phyloP scores from a whole-genome alignment of 176 grass and related monocot genomes.

The Guadua angustifolia region DNA sequence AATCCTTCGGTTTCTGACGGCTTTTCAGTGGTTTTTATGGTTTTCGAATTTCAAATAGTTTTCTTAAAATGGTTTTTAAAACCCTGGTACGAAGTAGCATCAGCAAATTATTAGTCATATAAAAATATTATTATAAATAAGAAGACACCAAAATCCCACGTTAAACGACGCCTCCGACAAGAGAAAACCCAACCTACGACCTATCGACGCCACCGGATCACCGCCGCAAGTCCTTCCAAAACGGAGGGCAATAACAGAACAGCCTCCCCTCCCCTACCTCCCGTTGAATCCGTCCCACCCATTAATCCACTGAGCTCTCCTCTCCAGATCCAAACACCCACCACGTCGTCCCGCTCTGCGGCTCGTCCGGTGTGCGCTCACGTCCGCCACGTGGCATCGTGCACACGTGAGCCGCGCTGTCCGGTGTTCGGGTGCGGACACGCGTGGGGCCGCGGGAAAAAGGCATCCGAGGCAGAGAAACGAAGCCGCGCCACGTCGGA shows the following conservation, averaged over 20 bases:
- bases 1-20: no score
- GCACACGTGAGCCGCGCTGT: constrained; percentile 7
- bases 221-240: not conserved
- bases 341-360: not conserved
- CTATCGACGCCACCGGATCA: not conserved
- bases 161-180: not conserved
- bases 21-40: no score
- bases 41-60: no score
- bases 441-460: constrained; percentile 28
- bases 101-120: no score
- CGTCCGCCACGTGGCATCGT: not conserved
- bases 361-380: no score
- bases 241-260: constrained; percentile 51
- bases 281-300: constrained; percentile 10
- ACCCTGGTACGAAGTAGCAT: no score
- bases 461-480: constrained; percentile 62
- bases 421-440: not conserved
- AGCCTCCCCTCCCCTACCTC: not conserved
- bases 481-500: constrained; percentile 50
- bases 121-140: not conserved
- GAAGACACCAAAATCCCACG: not conserved
- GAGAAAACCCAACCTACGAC: not conserved
- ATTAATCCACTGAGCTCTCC: not conserved
- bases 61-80: no score
- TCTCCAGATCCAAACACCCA: constrained; percentile 28